These are phyloP conservation scores for Paracoccidioides lutzii DNA, from an alignment of 2,329 filamentous ascomycete genomes.

Conservation along the genomic window DNA sequence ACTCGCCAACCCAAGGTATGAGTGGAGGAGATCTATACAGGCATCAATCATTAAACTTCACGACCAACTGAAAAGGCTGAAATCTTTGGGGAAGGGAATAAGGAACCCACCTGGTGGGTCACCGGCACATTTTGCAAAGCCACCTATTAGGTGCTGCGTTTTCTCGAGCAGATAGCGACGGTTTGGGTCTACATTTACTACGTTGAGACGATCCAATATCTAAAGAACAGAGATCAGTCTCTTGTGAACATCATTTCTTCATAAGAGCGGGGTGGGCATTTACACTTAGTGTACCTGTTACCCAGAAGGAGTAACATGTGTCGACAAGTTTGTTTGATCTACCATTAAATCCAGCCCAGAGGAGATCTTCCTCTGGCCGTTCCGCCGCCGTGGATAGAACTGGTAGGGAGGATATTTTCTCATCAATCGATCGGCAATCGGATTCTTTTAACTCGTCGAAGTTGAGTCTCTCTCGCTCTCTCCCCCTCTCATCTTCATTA, in stretches of 20 bases:
- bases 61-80: slow-evolving; percentile 20
- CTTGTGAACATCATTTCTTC: not conserved
- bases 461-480: too few relatives aligned
- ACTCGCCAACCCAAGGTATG: slow-evolving; percentile 73
- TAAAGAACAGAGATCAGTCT: slow-evolving; percentile 17
- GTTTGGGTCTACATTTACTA: slow-evolving; percentile 49
- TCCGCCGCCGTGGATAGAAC: slow-evolving; percentile 11
- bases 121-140: slow-evolving; percentile 61
- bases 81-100: slow-evolving; percentile 15
- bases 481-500: slow-evolving; percentile 28
- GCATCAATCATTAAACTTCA: slow-evolving; percentile 23
- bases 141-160: slow-evolving; percentile 75
- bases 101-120: slow-evolving; percentile 47
- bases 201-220: slow-evolving; percentile 44
- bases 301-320: slow-evolving; percentile 96
- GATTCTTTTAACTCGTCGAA: not conserved
- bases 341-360: slow-evolving; percentile 70
- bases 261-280: slow-evolving; percentile 6
- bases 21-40: slow-evolving; percentile 62
- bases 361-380: slow-evolving; percentile 20
- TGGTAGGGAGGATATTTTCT: slow-evolving; percentile 19
- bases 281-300: slow-evolving; percentile 49
- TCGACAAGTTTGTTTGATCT: slow-evolving; percentile 83
- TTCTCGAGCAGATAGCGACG: slow-evolving; percentile 71
- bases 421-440: slow-evolving; percentile 8